Base-by-base conservation (phyloP, 768 basidiomycete species). In the Boletus subparvulus region DNA sequence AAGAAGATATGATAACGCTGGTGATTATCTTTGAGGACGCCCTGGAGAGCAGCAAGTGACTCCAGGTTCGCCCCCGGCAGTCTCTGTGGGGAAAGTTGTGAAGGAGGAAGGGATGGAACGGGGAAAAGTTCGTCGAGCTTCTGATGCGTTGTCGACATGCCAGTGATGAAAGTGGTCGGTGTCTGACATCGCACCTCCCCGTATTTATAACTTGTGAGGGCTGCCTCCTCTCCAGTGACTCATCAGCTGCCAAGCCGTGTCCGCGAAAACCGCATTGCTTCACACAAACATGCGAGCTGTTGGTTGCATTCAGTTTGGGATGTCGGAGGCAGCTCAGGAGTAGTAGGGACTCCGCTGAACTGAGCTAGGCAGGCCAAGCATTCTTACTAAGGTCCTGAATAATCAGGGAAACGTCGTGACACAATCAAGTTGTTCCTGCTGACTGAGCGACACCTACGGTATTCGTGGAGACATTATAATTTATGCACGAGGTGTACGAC, bases 21-120 rank as follows among this genome's bases (percentile, higher is more conserved):
- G 47, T 83, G 78, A 52, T 82, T 81, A 5, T 83, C 80, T 55
- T 77, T 78, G 47, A 85, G 68, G 10, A 75, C 54, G 6, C 67
- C 68, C 55, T 33, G 60, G 39, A 50, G 73, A 21, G 64, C 56
- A n/a, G 47, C 45, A 19, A 71, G 61, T 2, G 71, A 61, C 32
- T 65, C 61, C 1, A 43, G 6, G 11, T 51, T 65, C 21, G 67
- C 51, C 5, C 76, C 71, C 0, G 71, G 65, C 0, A 67, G 30
- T 28, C 71, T 65, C 33, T 71, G 67, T 1, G 69, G 71, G 7
- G 55, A 62, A 6, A 70, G 54, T 5, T 21, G 54, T 0, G 69
- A 68, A 7, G 62, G 71, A 0, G 69, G 71, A 39, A 50, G 61
- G 13, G 67, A 64, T 12, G 70, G 71, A 0, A 17, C 47, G 0